Percentiles rank a stretch among this genome's conserved stretches.
Conservation (phyloP, 2,329 filamentous ascomycete genomes). For the Fusarium neocosmosporiellum region DNA sequence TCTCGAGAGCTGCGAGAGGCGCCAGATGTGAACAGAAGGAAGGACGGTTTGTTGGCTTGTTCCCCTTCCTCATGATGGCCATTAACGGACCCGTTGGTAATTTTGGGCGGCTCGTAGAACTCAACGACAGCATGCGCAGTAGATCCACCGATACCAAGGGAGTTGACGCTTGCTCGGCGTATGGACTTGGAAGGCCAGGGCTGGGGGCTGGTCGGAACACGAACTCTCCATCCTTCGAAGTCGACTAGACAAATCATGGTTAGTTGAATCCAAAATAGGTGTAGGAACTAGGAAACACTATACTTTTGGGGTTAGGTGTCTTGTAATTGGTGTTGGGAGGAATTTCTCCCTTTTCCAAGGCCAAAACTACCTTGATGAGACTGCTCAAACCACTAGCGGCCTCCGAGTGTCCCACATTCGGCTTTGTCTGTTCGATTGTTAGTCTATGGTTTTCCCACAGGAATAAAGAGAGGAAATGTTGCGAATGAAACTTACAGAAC, state of each 20-base stretch:
- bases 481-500: constrained; percentile 54
- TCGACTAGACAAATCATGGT: constrained; percentile 20
- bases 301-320: constrained; percentile 42
- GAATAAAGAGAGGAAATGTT: not conserved
- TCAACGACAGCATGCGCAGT: constrained; percentile 58
- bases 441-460: not conserved
- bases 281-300: not conserved
- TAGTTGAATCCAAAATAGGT: not conserved
- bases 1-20: constrained; percentile 33
- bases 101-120: constrained; percentile 26
- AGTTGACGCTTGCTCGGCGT: constrained; percentile 45
- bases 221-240: constrained; percentile 39
- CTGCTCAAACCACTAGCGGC: constrained; percentile 44
- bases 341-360: constrained; percentile 42
- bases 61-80: constrained; percentile 7
- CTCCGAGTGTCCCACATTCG: constrained; percentile 44
- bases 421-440: constrained; percentile 44
- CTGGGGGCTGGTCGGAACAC: constrained; percentile 32
- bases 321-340: constrained; percentile 42
- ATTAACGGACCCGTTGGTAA: constrained; percentile 1
- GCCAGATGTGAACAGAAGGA: constrained; percentile 35
- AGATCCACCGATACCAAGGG: constrained; percentile 57
- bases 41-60: not conserved
- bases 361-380: constrained; percentile 43
- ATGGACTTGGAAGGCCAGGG: constrained; percentile 40